Conservation (phyloP, 163 green algal species). For the Scenedesmus sp. region DNA sequence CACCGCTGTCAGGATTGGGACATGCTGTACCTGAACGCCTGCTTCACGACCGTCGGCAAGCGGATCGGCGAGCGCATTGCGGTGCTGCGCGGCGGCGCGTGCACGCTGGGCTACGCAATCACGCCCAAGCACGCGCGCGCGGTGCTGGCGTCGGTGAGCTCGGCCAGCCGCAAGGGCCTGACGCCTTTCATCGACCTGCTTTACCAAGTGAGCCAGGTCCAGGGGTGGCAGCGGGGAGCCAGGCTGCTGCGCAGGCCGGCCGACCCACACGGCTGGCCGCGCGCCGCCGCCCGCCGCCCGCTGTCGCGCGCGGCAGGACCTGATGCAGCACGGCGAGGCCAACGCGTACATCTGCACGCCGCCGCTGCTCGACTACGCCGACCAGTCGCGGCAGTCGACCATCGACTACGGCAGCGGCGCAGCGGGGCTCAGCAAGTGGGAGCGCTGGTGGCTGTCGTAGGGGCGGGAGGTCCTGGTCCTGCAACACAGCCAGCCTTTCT, state of each 20-base stretch:
- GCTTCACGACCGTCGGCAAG: neutral
- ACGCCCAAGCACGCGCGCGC: neutral
- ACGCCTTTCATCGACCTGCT: neutral
- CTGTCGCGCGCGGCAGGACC: neutral
- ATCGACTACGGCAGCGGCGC: neutral
- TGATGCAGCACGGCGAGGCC: conserved; percentile 1
- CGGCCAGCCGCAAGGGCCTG: neutral
- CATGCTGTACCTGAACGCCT: conserved; percentile 4
- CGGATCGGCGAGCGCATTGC: neutral
- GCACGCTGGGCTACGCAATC: conserved; percentile 7
- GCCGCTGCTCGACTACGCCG: neutral
- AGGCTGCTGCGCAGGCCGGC: neutral
- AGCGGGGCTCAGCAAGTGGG: neutral
- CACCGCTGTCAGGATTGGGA: neutral
- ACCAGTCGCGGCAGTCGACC: neutral
- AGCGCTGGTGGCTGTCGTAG: neutral
- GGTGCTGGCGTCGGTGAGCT: neutral
- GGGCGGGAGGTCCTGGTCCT: too few species aligned
- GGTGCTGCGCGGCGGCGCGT: neutral
- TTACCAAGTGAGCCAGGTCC: too few species aligned
- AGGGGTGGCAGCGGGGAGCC: too few species aligned
- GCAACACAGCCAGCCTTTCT: too few species aligned
- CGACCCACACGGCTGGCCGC: neutral
- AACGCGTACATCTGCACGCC: neutral
- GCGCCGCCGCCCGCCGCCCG: too few species aligned